phyloP scores from a whole-genome alignment of 352 stramenopile genomes.

The Pythium scleroteichum region DNA sequence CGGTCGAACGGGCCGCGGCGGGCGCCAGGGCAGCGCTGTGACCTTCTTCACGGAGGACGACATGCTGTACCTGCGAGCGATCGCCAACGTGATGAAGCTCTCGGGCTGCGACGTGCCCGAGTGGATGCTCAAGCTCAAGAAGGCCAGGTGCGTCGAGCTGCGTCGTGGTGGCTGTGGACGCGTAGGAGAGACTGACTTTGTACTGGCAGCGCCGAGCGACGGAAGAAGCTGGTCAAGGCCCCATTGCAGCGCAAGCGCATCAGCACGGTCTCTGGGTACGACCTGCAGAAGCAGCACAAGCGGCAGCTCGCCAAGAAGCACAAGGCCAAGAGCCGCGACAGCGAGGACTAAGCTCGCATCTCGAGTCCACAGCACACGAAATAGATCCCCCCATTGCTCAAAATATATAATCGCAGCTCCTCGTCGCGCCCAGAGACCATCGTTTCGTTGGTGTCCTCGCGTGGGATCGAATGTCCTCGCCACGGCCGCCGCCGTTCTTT shows the following conservation, averaged over 20 bases:
- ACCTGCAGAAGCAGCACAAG: conserved; percentile 85
- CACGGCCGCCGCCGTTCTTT: conserved; percentile 10
- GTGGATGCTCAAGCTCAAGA: conserved; percentile 98
- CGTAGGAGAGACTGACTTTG: background rate
- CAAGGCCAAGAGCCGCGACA: background rate
- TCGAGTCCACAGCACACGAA: background rate
- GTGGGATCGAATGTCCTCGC: conserved; percentile 12
- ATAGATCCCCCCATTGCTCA: background rate
- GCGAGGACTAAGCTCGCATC: background rate
- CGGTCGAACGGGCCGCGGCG: conserved; percentile 93
- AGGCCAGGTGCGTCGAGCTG: conserved; percentile 53
- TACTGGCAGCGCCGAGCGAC: conserved; percentile 50
- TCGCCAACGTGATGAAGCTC: conserved; percentile 99
- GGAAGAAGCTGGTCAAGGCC: conserved; percentile 83
- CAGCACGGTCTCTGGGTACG: conserved; percentile 85
- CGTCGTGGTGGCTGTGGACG: background rate
- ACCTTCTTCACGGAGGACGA: conserved; percentile 98
- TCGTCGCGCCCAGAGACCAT: too few relatives aligned
- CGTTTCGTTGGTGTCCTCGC: too few relatives aligned
- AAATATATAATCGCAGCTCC: too few relatives aligned
- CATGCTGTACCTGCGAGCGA: conserved; percentile 93
- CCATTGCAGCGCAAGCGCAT: conserved; percentile 72
- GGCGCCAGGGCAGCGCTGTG: conserved; percentile 92
- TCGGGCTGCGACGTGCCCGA: conserved; percentile 96
- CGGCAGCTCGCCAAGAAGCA: conserved; percentile 40